These are phyloP conservation scores for Lycium ferocissimum DNA, from an alignment of 257 asterid species.

Conservation along the genomic window DNA sequence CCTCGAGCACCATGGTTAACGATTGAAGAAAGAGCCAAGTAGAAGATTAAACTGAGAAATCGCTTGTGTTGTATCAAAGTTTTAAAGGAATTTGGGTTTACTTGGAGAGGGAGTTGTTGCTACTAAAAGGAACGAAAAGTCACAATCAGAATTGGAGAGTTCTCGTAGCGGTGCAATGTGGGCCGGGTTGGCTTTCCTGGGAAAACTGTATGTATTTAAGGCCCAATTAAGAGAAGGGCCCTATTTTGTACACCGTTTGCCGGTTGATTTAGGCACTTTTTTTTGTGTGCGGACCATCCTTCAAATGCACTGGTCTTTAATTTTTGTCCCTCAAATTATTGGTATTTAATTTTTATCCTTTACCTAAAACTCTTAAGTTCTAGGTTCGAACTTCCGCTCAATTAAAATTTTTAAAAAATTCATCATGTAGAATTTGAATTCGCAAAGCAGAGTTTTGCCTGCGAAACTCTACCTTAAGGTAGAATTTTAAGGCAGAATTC, in stretches of 20 bases:
- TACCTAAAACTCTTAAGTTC: too few relatives aligned
- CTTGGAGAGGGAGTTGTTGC: conserved; percentile 25
- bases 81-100: conserved; percentile 15
- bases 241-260: background rate
- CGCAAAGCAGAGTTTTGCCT: too few relatives aligned
- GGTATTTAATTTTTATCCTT: too few relatives aligned
- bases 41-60: conserved; percentile 11
- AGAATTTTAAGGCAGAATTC: too few relatives aligned
- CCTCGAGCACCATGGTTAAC: conserved; percentile 95
- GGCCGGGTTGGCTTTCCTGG: background rate
- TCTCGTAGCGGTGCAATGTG: background rate
- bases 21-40: conserved; percentile 17
- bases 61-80: background rate
- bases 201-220: background rate
- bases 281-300: too few relatives aligned
- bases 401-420: too few relatives aligned
- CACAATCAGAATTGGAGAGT: background rate
- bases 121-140: background rate
- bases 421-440: too few relatives aligned
- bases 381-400: too few relatives aligned
- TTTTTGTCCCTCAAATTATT: too few relatives aligned
- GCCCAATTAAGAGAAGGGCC: conserved; percentile 2
- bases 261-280: too few relatives aligned
- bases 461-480: too few relatives aligned
- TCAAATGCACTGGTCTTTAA: too few relatives aligned